Conservation (phyloP, 208 protist species). For the Trypanosomatidae sp. region DNA sequence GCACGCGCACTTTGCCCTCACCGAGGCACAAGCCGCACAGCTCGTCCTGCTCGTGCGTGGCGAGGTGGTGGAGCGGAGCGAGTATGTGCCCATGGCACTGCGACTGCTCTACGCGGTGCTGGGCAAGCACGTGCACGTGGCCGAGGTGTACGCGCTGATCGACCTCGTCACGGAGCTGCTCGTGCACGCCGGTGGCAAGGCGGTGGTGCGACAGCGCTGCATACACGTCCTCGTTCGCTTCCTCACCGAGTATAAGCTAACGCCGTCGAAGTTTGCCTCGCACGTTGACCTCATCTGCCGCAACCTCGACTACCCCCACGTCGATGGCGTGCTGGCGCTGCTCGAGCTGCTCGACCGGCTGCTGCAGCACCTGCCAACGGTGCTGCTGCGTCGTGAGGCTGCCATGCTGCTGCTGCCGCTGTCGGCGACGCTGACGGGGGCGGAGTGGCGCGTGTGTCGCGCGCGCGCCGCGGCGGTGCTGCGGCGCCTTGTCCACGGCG, state of each 20-base stretch:
- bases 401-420: slow-evolving; percentile 61
- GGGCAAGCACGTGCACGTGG: slow-evolving; percentile 74
- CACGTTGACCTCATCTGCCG: slow-evolving; percentile 78
- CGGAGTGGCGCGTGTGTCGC: slow-evolving; percentile 47
- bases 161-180: slow-evolving; percentile 78
- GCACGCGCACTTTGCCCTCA: slow-evolving; percentile 57
- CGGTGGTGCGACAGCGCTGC: slow-evolving; percentile 55
- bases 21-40: slow-evolving; percentile 35
- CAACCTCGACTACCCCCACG: slow-evolving; percentile 80
- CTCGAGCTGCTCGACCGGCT: slow-evolving; percentile 70
- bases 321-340: slow-evolving; percentile 60
- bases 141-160: slow-evolving; percentile 83
- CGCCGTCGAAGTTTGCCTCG: slow-evolving; percentile 74
- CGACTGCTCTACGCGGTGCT: slow-evolving; percentile 74
- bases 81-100: slow-evolving; percentile 74
- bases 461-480: slow-evolving; percentile 40
- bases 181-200: slow-evolving; percentile 56
- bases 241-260: slow-evolving; percentile 86
- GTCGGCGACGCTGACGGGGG: slow-evolving; percentile 34
- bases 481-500: slow-evolving; percentile 38
- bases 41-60: slow-evolving; percentile 45
- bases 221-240: slow-evolving; percentile 70
- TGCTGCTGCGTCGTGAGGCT: slow-evolving; percentile 67
- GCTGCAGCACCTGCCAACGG: slow-evolving; percentile 49
- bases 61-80: slow-evolving; percentile 72